phyloP scores from a whole-genome alignment of 2,329 filamentous ascomycete genomes.

The Nemania bipapillata region DNA sequence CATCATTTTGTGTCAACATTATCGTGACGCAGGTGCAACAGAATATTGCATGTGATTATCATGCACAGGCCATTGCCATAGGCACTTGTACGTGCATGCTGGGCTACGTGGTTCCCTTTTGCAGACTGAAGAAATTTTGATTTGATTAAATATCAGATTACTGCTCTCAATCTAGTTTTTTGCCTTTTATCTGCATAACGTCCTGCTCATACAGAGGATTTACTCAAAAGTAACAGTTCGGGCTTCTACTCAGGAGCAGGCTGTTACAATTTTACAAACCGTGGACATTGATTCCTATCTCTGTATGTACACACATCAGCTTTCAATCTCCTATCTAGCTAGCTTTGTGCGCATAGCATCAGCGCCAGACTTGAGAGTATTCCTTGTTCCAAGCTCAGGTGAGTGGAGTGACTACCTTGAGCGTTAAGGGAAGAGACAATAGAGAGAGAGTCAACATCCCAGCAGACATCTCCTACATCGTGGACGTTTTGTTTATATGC shows the following conservation, averaged over 20 bases:
- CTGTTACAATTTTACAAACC: too few species aligned
- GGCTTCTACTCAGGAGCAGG: too few species aligned
- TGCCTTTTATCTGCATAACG: too few species aligned
- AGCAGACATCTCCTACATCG: constrained; percentile 50
- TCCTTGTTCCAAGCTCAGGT: constrained; percentile 52
- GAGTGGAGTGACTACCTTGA: constrained; percentile 51
- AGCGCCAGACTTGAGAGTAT: constrained; percentile 46
- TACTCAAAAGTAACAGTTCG: too few species aligned
- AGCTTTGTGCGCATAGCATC: constrained; percentile 38
- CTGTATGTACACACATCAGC: constrained; percentile 36
- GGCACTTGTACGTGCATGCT: too few species aligned
- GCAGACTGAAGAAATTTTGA: too few species aligned
- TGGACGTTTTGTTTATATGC: constrained; percentile 46
- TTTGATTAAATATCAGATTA: background rate
- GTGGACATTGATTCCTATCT: constrained; percentile 38
- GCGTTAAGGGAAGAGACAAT: constrained; percentile 50
- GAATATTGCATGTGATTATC: constrained; percentile 15
- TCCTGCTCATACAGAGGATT: too few species aligned
- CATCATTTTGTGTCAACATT: background rate
- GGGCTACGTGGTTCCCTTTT: too few species aligned
- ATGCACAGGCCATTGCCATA: constrained; percentile 9
- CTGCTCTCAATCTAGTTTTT: too few species aligned
- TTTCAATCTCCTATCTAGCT: constrained; percentile 40
- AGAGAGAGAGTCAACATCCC: constrained; percentile 48
- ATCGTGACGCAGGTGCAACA: background rate